phyloP scores from a whole-genome alignment of 2,329 filamentous ascomycete species.

The Cladosporium sp. region DNA sequence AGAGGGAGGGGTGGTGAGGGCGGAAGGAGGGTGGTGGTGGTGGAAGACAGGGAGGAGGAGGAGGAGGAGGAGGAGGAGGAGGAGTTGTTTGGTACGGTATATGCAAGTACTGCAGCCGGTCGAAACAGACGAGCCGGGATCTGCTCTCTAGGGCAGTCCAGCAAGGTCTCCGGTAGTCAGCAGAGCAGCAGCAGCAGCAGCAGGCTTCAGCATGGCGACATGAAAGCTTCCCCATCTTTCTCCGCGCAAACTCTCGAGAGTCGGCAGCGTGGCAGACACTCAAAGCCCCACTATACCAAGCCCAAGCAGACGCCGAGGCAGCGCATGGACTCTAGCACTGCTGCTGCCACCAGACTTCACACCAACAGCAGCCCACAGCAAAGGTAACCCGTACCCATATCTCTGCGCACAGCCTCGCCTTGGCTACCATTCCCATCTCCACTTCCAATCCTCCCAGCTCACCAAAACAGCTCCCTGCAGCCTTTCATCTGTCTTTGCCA shows the following conservation, averaged over 20 bases:
- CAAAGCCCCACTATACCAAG: conserved; percentile 2
- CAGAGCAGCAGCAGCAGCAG: not conserved
- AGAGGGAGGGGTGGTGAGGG: not conserved
- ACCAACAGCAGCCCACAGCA: not conserved
- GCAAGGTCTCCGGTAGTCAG: not conserved
- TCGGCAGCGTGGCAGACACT: not conserved
- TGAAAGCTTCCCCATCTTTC: conserved; percentile 12
- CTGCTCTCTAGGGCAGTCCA: not conserved
- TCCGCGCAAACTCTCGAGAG: conserved; percentile 1
- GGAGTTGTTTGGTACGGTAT: not conserved
- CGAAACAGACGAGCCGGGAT: not conserved
- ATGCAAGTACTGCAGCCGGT: not conserved
- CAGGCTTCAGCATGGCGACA: no score
- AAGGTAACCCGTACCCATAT: not conserved
- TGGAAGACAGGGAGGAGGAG: not conserved
- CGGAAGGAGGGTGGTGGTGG: not conserved
- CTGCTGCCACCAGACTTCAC: not conserved
- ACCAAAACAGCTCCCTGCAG: conserved; percentile 2
- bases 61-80: not conserved
- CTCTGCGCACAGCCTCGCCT: not conserved
- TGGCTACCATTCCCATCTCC: not conserved
- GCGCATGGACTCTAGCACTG: not conserved
- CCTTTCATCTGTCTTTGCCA: conserved; percentile 26
- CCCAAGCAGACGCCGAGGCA: not conserved
- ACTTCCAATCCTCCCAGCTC: not conserved